Base-by-base conservation (phyloP, 2,329 filamentous ascomycete species). In the Beauveria caledonica region DNA sequence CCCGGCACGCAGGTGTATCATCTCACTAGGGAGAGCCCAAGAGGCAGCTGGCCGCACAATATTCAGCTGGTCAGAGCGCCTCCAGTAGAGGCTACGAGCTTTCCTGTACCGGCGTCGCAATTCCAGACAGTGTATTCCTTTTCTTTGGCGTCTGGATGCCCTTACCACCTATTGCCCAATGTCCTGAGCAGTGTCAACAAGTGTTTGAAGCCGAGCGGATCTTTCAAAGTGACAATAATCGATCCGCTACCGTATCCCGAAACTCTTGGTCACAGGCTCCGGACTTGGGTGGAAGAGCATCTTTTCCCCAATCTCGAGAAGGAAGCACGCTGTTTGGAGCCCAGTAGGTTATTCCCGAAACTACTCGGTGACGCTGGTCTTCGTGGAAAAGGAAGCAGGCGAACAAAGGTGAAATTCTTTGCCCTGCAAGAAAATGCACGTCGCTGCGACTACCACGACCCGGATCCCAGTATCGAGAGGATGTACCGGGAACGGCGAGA, bases 231-330 rank as follows among this genome's bases (percentile, higher is more conserved):
- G 17, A 80, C 80, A 0, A 72, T 89, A 19, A 81, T 89, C 63
- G 84, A 89, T 61, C 84, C 86, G 0, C 73, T 81, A 8, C 87
- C 87, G 0, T 74, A 80, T 0, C 72, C 79, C 3, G 72, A 76
- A 1, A 84, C 80, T 0, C 74, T 84, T 25, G 87, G 86, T 0
- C 83, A 82, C 0, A 72, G 74, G 1, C 72, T 89, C 67, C 76
- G 80, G 40, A 69, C 74, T 1, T 89, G 86, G 86, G 73, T 89
- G 2, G 82, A 87, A 48, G 76, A 81, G 3, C 76, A 87, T 56
- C 74, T 89, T 0, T 69, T 86, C 2, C 69, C 81, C 7, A 86
- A 85, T 60, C 71, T 89, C 0, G 82, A 86, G 66, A 76, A 76
- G 23, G 74, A 79, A 17, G 86, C 83, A 60, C 78, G 82, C 9